Conservation (phyloP, 352 stramenopile species). For the Pythium rhizo-oryzae region DNA sequence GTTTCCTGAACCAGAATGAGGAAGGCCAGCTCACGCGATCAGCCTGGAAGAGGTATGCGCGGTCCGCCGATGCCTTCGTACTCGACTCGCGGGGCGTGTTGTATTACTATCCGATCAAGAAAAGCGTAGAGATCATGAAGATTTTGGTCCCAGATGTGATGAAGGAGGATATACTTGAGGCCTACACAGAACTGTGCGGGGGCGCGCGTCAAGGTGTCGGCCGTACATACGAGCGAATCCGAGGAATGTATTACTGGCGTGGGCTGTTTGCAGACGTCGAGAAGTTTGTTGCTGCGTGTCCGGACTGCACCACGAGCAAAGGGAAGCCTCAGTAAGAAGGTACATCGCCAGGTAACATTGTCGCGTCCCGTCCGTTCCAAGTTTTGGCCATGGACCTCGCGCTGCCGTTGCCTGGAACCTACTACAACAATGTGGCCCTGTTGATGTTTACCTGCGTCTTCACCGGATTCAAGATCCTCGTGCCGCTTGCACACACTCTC, state of each 20-base stretch:
- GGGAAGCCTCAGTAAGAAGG: conserved; percentile 10
- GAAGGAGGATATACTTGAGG: not conserved
- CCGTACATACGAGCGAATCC: not conserved
- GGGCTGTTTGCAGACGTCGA: conserved; percentile 9
- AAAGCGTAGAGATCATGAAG: not conserved
- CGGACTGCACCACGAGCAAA: conserved; percentile 6
- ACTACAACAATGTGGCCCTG: not conserved
- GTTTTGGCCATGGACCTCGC: conserved; percentile 9
- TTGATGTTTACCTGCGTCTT: conserved; percentile 1
- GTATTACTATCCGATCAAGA: not conserved
- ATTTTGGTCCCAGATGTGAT: not conserved
- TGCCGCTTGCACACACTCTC: not conserved
- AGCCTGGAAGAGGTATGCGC: not conserved
- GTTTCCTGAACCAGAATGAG: not conserved
- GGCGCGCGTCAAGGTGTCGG: conserved; percentile 8
- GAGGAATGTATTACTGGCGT: not conserved
- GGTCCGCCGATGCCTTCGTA: not conserved
- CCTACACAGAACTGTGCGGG: not conserved
- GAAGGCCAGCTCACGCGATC: not conserved
- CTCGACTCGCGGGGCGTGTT: not conserved
- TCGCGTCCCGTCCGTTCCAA: conserved; percentile 1
- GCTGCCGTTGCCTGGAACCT: not conserved
- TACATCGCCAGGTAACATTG: conserved; percentile 1
- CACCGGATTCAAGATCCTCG: conserved; percentile 8
- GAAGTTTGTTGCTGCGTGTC: conserved; percentile 1